These are phyloP conservation scores for Clathrus columnatus DNA, from an alignment of 768 basidiomycete species.

Conservation along the genomic window DNA sequence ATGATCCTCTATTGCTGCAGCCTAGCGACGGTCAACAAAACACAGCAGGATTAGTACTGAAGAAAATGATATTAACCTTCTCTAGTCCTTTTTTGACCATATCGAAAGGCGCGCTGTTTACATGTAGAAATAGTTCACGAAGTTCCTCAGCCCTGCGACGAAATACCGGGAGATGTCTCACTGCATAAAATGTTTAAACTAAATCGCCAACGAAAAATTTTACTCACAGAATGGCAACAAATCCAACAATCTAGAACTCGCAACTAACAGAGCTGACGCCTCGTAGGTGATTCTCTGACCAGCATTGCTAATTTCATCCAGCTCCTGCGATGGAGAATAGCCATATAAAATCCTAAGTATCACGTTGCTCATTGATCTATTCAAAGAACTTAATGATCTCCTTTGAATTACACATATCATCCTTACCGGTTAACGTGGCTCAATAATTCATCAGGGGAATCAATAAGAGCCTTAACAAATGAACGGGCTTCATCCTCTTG, in stretches of 20 bases:
- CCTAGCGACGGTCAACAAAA: not conserved
- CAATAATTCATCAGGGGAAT: not conserved
- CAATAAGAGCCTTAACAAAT: not conserved
- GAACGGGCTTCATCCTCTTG: not conserved
- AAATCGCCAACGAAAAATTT: not conserved
- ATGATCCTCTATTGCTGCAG: not conserved
- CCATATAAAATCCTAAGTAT: no score
- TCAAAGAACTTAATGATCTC: no score
- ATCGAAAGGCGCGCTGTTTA: not conserved
- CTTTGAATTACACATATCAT: not conserved
- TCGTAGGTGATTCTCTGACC: not conserved
- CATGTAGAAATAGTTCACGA: not conserved
- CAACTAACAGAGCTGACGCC: not conserved
- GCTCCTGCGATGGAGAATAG: not conserved
- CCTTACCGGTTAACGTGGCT: not conserved
- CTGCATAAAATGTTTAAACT: not conserved
- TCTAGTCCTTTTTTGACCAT: not conserved
- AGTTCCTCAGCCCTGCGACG: constrained; percentile 6
- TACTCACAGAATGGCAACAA: no score
- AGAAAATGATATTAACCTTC: not conserved
- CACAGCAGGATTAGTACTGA: not conserved
- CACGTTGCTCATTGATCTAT: not conserved
- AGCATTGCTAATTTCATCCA: not conserved
- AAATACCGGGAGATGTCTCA: constrained; percentile 12
- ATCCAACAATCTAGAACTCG: no score